phyloP scores from a whole-genome alignment of 2,329 filamentous ascomycete genomes.

The Arthroderma sp. region DNA sequence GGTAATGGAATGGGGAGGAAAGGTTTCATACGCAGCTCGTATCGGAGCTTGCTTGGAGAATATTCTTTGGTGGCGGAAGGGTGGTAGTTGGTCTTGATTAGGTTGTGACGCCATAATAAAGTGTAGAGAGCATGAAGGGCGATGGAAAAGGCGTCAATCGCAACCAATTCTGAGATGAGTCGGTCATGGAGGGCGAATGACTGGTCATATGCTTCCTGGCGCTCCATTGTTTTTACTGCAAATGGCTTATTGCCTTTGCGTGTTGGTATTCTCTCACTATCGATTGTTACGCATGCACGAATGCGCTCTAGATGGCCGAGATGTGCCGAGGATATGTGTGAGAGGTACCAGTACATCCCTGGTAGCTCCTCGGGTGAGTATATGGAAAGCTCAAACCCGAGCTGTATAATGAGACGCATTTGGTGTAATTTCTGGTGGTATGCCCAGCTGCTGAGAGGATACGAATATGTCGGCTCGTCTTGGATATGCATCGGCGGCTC shows the following conservation, averaged over 20 bases:
- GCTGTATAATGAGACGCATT: constrained; percentile 75
- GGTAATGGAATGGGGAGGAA: constrained; percentile 59
- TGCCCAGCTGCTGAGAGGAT: constrained; percentile 74
- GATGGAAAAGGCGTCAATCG: constrained; percentile 42
- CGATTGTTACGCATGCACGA: constrained; percentile 45
- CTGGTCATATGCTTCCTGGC: constrained; percentile 23
- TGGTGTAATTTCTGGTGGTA: constrained; percentile 82
- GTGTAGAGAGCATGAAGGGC: constrained; percentile 50
- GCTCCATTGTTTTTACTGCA: constrained; percentile 12
- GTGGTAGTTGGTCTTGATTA: constrained; percentile 37
- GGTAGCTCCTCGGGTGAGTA: constrained; percentile 76
- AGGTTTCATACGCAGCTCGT: constrained; percentile 77
- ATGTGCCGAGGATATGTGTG: constrained; percentile 56
- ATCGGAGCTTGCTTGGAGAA: constrained; percentile 53
- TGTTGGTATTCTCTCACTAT: constrained; percentile 17
- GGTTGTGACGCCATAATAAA: constrained; percentile 44
- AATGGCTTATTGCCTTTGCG: constrained; percentile 6
- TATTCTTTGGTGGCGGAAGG: constrained; percentile 46
- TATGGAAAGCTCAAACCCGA: constrained; percentile 86
- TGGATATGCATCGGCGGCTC: constrained; percentile 47
- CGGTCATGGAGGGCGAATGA: constrained; percentile 43
- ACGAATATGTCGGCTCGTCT: constrained; percentile 48
- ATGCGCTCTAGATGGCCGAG: constrained; percentile 61
- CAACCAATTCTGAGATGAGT: constrained; percentile 51
- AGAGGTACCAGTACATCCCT: constrained; percentile 84